Conservation (phyloP, 768 basidiomycete species). For the Kondoa subrosea region DNA sequence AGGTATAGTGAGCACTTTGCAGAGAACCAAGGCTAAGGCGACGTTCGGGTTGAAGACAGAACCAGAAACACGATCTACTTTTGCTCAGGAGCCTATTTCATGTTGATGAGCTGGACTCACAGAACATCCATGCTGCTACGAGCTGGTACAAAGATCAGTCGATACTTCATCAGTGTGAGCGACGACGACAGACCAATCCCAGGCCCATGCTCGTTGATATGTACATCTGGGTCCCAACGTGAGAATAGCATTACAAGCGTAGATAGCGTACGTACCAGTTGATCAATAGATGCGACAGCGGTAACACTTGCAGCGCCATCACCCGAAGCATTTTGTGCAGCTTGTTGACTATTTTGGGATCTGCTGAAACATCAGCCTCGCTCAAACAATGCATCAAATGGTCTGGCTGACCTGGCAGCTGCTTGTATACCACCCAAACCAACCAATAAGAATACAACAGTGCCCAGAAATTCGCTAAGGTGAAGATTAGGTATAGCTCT, state of each 20-base stretch:
- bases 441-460: constrained; percentile 44
- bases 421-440: constrained; percentile 52
- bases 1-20: constrained; percentile 42
- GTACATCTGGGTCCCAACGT: too few species aligned
- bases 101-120: constrained; percentile 24
- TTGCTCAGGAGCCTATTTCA: neutral
- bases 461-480: constrained; percentile 1
- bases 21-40: constrained; percentile 41
- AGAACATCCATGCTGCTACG: constrained; percentile 51
- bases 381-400: neutral
- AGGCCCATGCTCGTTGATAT: constrained; percentile 48
- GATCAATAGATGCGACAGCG: constrained; percentile 31
- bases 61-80: constrained; percentile 6
- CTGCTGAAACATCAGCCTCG: neutral
- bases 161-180: too few species aligned
- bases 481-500: neutral
- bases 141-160: constrained; percentile 1
- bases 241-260: too few species aligned
- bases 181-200: constrained; percentile 44
- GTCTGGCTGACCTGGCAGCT: constrained; percentile 28
- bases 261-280: too few species aligned
- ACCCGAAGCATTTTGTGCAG: constrained; percentile 30
- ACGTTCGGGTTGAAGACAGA: constrained; percentile 12
- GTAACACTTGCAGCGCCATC: constrained; percentile 20
- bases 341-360: neutral